Evolutionary conservation across 352 stramenopile genomes (phyloP).

Genomic region (Globisporangium perplexum): DNA sequence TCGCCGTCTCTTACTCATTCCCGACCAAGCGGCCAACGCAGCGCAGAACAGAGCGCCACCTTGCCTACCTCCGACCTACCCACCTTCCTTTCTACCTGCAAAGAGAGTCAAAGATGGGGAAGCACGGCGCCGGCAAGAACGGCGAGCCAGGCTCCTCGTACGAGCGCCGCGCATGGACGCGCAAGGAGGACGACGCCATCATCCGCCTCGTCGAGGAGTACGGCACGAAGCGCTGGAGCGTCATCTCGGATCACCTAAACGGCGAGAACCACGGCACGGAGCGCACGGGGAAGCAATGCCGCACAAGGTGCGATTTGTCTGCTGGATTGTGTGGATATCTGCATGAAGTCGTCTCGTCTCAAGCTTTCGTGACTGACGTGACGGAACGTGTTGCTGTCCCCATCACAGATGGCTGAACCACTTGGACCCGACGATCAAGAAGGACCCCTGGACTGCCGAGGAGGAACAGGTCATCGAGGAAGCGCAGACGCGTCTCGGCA

Average conservation of each 20-base stretch:
- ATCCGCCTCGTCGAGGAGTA: constrained; percentile 83
- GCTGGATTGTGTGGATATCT: too few species aligned
- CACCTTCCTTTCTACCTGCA: too few species aligned
- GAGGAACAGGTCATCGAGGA: constrained; percentile 91
- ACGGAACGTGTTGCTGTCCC: too few species aligned
- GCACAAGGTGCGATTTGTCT: constrained; percentile 35
- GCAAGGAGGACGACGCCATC: constrained; percentile 83
- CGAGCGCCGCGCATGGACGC: constrained; percentile 79
- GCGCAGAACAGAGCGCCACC: too few species aligned
- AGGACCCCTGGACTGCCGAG: constrained; percentile 82
- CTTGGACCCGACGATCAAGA: constrained; percentile 82
- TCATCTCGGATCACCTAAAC: constrained; percentile 86
- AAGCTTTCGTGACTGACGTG: neutral
- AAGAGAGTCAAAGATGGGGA: constrained; percentile 33
- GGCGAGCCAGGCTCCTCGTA: constrained; percentile 53
- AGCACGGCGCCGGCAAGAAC: constrained; percentile 36
- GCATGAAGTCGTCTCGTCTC: neutral
- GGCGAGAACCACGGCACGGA: constrained; percentile 80
- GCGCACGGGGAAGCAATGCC: constrained; percentile 80
- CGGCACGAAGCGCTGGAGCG: constrained; percentile 81
- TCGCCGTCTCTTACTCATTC: too few species aligned
- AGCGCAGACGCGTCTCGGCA: constrained; percentile 89
- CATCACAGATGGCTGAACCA: constrained; percentile 69
- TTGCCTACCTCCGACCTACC: too few species aligned
- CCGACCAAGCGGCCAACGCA: too few species aligned